These are phyloP conservation scores for Xylaria nigripes DNA, from an alignment of 495 filamentous ascomycete genomes.

Conservation along the genomic window DNA sequence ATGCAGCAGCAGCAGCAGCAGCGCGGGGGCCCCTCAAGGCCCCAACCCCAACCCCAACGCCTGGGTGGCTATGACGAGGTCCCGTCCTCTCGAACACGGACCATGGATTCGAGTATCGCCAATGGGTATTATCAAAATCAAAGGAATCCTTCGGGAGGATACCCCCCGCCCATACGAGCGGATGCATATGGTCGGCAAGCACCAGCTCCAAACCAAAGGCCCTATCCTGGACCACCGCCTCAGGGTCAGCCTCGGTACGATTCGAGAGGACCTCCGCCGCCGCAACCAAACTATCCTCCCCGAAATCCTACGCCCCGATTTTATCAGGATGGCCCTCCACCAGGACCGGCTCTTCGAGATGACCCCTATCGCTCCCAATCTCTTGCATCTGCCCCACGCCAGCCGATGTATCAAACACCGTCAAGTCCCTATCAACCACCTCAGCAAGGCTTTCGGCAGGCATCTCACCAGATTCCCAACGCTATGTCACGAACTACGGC, in stretches of 20 bases:
- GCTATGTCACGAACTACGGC: conserved; percentile 65
- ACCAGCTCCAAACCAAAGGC: conserved; percentile 23
- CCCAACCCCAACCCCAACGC: conserved; percentile 53
- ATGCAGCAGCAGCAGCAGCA: conserved; percentile 52
- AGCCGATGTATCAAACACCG: conserved; percentile 55
- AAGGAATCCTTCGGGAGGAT: conserved; percentile 39
- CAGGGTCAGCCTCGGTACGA: conserved; percentile 29
- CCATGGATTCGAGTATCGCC: conserved; percentile 36
- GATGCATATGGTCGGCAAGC: conserved; percentile 19
- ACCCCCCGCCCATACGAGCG: conserved; percentile 16
- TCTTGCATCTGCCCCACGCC: conserved; percentile 66
- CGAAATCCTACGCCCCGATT: conserved; percentile 48
- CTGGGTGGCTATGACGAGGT: conserved; percentile 41
- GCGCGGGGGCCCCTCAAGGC: too few relatives aligned
- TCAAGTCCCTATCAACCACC: conserved; percentile 59
- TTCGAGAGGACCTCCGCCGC: conserved; percentile 39
- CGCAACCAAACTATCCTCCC: conserved; percentile 41
- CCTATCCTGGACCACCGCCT: conserved; percentile 50
- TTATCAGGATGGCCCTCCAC: conserved; percentile 42
- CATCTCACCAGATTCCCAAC: conserved; percentile 53
- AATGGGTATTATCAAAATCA: conserved; percentile 52
- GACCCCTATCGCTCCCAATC: conserved; percentile 86
- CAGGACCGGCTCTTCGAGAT: conserved; percentile 65
- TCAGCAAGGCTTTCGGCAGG: conserved; percentile 66
- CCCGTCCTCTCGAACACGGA: conserved; percentile 28